phyloP scores from a whole-genome alignment of 148 eudicot species.

The Oxyria digyna region DNA sequence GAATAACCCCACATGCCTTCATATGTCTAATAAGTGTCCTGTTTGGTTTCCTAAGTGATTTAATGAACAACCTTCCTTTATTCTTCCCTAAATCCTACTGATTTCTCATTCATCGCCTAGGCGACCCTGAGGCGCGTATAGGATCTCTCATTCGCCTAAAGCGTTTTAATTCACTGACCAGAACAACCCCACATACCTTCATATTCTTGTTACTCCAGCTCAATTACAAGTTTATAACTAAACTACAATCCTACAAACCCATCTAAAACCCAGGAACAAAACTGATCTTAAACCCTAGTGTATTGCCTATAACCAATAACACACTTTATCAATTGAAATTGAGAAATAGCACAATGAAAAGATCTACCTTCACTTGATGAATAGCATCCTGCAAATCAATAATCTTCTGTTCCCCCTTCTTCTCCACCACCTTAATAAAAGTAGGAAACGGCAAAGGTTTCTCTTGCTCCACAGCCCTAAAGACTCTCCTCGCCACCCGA shows the following conservation, averaged over 20 bases:
- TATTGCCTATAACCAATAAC: background rate
- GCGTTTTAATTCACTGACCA: no score
- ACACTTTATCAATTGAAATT: background rate
- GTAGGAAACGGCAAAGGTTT: constrained; percentile 55
- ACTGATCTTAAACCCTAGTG: background rate
- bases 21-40: no score
- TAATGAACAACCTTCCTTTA: no score
- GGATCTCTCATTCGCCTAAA: no score
- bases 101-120: no score
- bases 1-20: no score
- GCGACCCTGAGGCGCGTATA: no score
- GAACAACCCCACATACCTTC: background rate
- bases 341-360: background rate
- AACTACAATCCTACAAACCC: background rate
- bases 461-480: constrained; percentile 24
- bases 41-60: no score
- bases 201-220: background rate
- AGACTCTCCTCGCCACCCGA: constrained; percentile 19
- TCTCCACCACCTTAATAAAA: constrained; percentile 47
- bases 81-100: no score
- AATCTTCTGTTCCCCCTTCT: constrained; percentile 30
- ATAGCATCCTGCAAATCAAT: constrained; percentile 80
- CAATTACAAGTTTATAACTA: background rate
- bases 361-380: constrained; percentile 57
- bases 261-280: background rate